Percentiles rank a stretch among this genome's conserved stretches.
phyloP scores from a whole-genome alignment of 345 rosid genomes.

The Gossypium bickii region DNA sequence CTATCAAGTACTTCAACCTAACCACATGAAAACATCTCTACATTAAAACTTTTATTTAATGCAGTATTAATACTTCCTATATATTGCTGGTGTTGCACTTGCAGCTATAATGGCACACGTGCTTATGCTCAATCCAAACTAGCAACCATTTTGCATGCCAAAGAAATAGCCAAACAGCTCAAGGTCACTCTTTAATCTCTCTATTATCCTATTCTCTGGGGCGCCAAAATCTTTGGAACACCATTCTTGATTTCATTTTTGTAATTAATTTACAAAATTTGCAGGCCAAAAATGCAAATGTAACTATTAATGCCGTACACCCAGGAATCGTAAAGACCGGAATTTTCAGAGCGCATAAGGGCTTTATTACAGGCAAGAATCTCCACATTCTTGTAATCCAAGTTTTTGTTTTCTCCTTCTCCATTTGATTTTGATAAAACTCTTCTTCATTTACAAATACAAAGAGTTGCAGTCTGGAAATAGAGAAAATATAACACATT shows the following conservation, averaged over 20 bases:
- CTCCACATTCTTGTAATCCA: neutral
- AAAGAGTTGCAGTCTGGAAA: no score
- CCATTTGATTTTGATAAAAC: no score
- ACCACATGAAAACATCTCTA: neutral
- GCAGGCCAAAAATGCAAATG: slow-evolving; percentile 76
- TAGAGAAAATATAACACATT: no score
- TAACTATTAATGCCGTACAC: slow-evolving; percentile 80
- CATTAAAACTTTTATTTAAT: neutral
- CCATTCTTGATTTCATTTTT: neutral
- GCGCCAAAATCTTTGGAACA: no score
- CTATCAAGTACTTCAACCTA: slow-evolving; percentile 48
- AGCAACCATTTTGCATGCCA: slow-evolving; percentile 78
- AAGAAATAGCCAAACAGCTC: slow-evolving; percentile 67
- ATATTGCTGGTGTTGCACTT: neutral
- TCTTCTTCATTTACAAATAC: no score
- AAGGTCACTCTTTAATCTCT: slow-evolving; percentile 37
- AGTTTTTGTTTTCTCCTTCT: neutral
- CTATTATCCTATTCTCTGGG: no score
- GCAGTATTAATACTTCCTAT: neutral
- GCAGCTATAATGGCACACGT: slow-evolving; percentile 72
- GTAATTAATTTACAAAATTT: neutral
- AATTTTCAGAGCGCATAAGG: slow-evolving; percentile 76
- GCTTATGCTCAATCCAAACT: slow-evolving; percentile 88
- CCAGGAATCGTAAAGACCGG: slow-evolving; percentile 96
- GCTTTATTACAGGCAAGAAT: slow-evolving; percentile 65